Percentiles rank a stretch among this genome's conserved stretches.
phyloP scores from a whole-genome alignment of 2,329 filamentous ascomycete species.

The Colletotrichum chlorophyti region DNA sequence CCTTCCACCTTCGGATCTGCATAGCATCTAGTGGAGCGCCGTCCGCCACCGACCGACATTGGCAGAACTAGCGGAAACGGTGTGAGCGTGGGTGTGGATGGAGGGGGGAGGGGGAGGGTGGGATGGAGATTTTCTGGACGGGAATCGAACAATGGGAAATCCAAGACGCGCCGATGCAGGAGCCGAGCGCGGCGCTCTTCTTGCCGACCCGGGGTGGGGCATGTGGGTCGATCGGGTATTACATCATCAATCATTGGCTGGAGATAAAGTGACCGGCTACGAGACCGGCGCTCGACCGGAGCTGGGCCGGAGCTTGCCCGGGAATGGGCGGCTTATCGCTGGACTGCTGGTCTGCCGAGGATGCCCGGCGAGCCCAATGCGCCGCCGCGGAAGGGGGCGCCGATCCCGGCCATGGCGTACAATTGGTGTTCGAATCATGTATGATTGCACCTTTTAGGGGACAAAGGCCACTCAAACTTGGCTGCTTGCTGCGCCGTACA shows the following conservation, averaged over 20 bases:
- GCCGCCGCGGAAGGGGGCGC: constrained; percentile 19
- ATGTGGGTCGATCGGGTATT: neutral
- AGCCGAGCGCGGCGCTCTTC: constrained; percentile 23
- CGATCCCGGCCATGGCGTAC: constrained; percentile 1
- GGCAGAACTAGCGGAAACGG: neutral
- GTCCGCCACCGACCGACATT: neutral
- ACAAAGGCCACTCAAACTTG: too few species aligned
- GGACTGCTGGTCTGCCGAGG: neutral
- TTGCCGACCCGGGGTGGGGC: constrained; percentile 14
- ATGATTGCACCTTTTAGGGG: too few species aligned
- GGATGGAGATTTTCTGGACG: neutral
- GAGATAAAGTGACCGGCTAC: constrained; percentile 8
- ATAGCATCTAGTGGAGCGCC: constrained; percentile 10
- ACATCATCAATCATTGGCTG: neutral
- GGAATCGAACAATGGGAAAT: neutral
- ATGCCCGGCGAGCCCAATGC: neutral
- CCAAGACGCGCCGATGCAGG: constrained; percentile 1
- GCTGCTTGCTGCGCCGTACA: too few species aligned
- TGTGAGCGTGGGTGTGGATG: neutral
- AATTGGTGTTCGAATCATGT: too few species aligned
- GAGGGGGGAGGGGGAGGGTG: neutral
- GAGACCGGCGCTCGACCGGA: constrained; percentile 14
- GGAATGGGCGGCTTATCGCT: constrained; percentile 12
- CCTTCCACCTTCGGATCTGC: constrained; percentile 6
- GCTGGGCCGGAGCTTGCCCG: constrained; percentile 9